Evolutionary conservation across 495 filamentous ascomycete species (phyloP), one percentile per base, ranked within the genome.

Genomic region (Patellaria atrata): DNA sequence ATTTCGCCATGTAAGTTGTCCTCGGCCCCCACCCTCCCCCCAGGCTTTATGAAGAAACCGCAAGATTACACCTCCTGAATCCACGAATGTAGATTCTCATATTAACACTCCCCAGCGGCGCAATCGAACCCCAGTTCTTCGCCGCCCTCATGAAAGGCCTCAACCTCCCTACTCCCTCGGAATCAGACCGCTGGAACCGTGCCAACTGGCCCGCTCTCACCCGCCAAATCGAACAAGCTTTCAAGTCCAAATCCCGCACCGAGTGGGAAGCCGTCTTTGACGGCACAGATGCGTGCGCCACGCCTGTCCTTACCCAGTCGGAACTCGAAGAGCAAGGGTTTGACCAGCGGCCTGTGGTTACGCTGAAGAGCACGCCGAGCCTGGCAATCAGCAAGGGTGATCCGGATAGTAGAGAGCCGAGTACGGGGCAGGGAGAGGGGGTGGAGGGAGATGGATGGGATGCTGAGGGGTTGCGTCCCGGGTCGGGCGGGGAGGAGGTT

Each of bases 241-340:
- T 96, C 52, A 72, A 68, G 56, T 58, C 64, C 35, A 91, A 77
- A 57, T 82, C 77, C 8, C 65, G 87, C 15, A 49, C 47, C 0
- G 80, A 92, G 53, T 96, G 87, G 87, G 86, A 92, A 56, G 45
- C 34, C 4, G 55, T 91, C 2, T 96, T 93, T 53, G 79, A 89
- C 47, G 79, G 79, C 12, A 87, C 74, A 0, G 87, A 96, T 63
- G 85, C 87, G 6, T 96, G 87, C 54, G 83, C 79, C 37, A 86
- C 84, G 14, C 85, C 87, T 2, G 80, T 96, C 2, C 55, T 92
- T 32, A 74, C 71, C 27, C 77, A 79, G 47, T 43, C 25, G 0
- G 86, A 94, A 57, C 59, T 94, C 36, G 70, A 81, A 51, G 52
- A 57, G n/a, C 52, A 62, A 19, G 61, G 64, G 4, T 83, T 74